These are phyloP conservation scores for Schizochytrium sp. DNA, from an alignment of 108 stramenopile genomes.

Conservation along the genomic window DNA sequence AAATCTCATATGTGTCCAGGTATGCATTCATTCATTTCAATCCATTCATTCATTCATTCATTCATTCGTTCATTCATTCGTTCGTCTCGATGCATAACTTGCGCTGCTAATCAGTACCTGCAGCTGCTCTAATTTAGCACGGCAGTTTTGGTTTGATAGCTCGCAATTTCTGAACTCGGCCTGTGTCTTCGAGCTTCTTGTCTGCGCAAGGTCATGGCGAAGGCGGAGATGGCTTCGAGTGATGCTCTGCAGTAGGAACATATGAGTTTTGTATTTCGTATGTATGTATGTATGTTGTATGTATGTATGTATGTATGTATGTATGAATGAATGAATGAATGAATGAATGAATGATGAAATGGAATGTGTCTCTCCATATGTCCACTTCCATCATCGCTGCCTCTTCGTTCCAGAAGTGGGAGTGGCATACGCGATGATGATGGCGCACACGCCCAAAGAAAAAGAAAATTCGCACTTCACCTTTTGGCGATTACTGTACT, in stretches of 20 bases:
- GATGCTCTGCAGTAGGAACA: not conserved
- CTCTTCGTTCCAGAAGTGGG: no score
- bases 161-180: not conserved
- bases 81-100: not conserved
- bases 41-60: slow-evolving; percentile 9
- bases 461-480: no score
- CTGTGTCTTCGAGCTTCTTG: not conserved
- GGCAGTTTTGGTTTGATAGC: not conserved
- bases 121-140: not conserved
- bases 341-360: slow-evolving; percentile 14
- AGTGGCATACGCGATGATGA: no score
- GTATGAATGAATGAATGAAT: slow-evolving; percentile 17
- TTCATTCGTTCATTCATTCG: no score
- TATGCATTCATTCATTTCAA: not conserved
- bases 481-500: no score
- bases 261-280: not conserved
- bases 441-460: no score
- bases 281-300: not conserved
- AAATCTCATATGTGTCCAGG: not conserved
- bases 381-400: no score
- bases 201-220: not conserved
- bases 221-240: not conserved
- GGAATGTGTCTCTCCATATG: not conserved
- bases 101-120: not conserved
- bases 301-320: not conserved